Evolutionary conservation across 192 early-diverging fungal species (phyloP).

Genomic region (Entomortierella beljakovae): DNA sequence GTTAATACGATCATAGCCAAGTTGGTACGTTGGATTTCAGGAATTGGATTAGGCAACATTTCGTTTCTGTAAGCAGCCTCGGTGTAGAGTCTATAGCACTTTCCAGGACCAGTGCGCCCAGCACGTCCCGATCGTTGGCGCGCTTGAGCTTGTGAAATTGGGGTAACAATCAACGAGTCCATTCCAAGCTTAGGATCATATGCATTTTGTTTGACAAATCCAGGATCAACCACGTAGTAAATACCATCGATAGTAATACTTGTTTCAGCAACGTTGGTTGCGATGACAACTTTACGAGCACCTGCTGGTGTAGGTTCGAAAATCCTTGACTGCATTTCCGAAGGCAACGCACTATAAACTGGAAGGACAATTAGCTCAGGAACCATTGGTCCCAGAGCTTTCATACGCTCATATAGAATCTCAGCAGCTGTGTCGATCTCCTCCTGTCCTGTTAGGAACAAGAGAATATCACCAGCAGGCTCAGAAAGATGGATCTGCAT

Average conservation of each 20-base stretch:
- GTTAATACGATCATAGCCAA: conserved; percentile 91
- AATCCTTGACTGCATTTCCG: conserved; percentile 95
- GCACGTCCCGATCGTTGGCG: conserved; percentile 97
- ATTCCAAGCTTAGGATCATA: conserved; percentile 98
- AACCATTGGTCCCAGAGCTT: conserved; percentile 74
- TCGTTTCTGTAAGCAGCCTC: conserved; percentile 93
- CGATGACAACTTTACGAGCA: conserved; percentile 91
- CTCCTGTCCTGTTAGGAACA: conserved; percentile 99
- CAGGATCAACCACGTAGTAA: conserved; percentile 95
- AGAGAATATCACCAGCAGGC: conserved; percentile 91
- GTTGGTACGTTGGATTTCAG: conserved; percentile 98
- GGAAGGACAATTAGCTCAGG: conserved; percentile 88
- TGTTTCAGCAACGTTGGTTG: conserved; percentile 99
- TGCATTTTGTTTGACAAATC: conserved; percentile 96
- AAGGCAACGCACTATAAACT: conserved; percentile 94
- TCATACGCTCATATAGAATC: conserved; percentile 78
- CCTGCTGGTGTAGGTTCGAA: conserved; percentile 91
- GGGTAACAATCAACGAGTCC: conserved; percentile 92
- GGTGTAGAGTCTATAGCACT: conserved; percentile 96
- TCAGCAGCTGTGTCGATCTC: conserved; percentile 92
- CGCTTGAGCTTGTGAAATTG: conserved; percentile 95
- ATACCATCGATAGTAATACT: conserved; percentile 98
- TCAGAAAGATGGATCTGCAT: conserved; percentile 98
- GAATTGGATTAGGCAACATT: conserved; percentile 93
- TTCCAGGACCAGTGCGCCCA: conserved; percentile 95